These are phyloP conservation scores for Mortierella sp. DNA, from an alignment of 371 early-diverging fungal genomes.

Conservation along the genomic window DNA sequence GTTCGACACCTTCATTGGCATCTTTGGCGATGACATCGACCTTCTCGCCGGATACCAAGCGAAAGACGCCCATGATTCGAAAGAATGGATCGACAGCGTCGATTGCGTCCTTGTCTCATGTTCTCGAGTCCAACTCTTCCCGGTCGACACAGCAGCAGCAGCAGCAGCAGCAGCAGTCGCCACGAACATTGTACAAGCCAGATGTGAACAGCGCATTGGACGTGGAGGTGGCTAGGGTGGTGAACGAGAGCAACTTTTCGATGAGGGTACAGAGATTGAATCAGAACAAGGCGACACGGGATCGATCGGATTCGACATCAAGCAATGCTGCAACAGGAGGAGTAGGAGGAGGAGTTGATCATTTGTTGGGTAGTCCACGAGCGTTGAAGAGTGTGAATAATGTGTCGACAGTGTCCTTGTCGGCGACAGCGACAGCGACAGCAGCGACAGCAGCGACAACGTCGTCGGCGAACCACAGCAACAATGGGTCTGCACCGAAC, in stretches of 20 bases:
- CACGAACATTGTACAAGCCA: conserved; percentile 62
- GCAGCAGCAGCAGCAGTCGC: conserved; percentile 11
- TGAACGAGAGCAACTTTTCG: conserved; percentile 61
- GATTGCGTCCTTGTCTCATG: conserved; percentile 21
- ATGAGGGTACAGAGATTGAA: conserved; percentile 45
- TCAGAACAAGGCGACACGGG: conserved; percentile 15
- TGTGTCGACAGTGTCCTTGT: no score
- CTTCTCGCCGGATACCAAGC: conserved; percentile 35
- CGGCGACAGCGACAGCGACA: no score
- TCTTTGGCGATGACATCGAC: conserved; percentile 40
- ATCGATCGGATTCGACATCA: conserved; percentile 32
- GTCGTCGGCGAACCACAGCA: no score
- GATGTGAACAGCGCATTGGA: conserved; percentile 74
- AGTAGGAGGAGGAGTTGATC: no score
- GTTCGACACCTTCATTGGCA: conserved; percentile 18
- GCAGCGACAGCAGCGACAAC: no score
- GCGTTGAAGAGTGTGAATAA: no score
- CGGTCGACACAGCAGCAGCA: conserved; percentile 21
- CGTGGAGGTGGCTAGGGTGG: conserved; percentile 77
- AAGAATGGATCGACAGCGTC: conserved; percentile 41
- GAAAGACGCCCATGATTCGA: conserved; percentile 28
- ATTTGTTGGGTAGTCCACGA: no score
- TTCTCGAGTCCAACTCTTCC: conserved; percentile 12
- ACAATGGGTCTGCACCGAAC: no score
- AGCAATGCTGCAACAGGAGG: no score